phyloP scores from a whole-genome alignment of 106 monocot genomes.

The Phalaenopsis aphrodite region DNA sequence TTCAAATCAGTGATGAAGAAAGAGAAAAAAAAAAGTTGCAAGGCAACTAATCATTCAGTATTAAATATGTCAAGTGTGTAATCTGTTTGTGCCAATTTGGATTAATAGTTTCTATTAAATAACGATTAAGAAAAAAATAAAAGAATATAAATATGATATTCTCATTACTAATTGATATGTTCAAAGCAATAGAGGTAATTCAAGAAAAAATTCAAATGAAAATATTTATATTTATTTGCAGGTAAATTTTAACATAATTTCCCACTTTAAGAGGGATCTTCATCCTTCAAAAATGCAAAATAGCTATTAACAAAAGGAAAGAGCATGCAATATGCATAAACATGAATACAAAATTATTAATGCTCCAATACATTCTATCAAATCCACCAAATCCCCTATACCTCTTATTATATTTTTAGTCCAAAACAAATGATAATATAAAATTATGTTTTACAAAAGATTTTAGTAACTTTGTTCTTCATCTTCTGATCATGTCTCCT shows the following conservation, averaged over 20 bases:
- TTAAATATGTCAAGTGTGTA: neutral
- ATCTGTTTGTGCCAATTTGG: neutral
- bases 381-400: neutral
- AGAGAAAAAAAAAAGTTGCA: neutral
- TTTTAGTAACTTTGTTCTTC: neutral
- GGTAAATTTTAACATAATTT: neutral
- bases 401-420: neutral
- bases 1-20: neutral
- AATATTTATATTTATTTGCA: neutral
- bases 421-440: neutral
- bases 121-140: neutral
- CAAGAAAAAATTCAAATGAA: neutral
- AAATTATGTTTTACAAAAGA: neutral
- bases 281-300: neutral
- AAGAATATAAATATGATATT: neutral
- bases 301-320: neutral
- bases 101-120: conserved; percentile 2
- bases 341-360: neutral
- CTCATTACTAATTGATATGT: conserved; percentile 1
- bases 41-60: neutral
- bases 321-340: neutral
- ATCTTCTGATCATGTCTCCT: neutral
- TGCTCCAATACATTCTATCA: neutral
- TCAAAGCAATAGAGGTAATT: neutral
- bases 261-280: neutral